Evolutionary conservation across 2,329 filamentous ascomycete species (phyloP), one percentile per base, ranked within the genome.

Genomic region (Colletotrichum viniferum): DNA sequence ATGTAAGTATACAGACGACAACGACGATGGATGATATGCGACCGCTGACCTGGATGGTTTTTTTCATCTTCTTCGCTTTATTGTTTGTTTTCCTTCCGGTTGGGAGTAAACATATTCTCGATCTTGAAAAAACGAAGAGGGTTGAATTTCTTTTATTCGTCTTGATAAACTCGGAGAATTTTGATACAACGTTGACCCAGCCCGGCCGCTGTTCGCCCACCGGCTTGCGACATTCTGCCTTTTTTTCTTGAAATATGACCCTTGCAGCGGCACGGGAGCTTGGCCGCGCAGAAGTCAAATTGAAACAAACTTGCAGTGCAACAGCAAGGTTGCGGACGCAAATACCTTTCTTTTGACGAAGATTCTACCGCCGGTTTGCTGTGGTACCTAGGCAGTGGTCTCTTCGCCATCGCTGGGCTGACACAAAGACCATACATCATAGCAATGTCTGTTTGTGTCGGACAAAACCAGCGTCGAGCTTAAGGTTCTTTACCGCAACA

Each of bases 1-100:
- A 74, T 38, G 10, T 74, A 74, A 74, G 48, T 24, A n/a, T 13
- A 2, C 12, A 8, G 38, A 74, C 67, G 61, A 74, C 72, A 71
- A 34, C 21, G 13, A 14, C 18, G 62, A 43, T 10, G 14, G 18
- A 62, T 56, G 30, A 38, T 18, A 30, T 63, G 38, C 10, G 14
- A 58, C 26, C 24, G n/a, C 21, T 58, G 55, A 18, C 26, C n/a
- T 21, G 43, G 9, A 30, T 58, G 7, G 10, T 1, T 24, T 56
- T n/a, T n/a, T n/a, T 18, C 38, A 21, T 12, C 6, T 13, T 13
- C 10, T 52, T 21, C 16, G 10, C n/a, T 21, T 18, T 13, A 5
- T 12, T 7, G n/a, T 52, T 13, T 52, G 5, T 7, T 52, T 7
- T 5, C 43, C 12, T 24, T 21, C n/a, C n/a, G 5, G 43, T 36